Evolutionary conservation across 192 early-diverging fungal genomes (phyloP), one percentile per base, ranked within the genome.

Genomic region (Spinellus fusiger): DNA sequence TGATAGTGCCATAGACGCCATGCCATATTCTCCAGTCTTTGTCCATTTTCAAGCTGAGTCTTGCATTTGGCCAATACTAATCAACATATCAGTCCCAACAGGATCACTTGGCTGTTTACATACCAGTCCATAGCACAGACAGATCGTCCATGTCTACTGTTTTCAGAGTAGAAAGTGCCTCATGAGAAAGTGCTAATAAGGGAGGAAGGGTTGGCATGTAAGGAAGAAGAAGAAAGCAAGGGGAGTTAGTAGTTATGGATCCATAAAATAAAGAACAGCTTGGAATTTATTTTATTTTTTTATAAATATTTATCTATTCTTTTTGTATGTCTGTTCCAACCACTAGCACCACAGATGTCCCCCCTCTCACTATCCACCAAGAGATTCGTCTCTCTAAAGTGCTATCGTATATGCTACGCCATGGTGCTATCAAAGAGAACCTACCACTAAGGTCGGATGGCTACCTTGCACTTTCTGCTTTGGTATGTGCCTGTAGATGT

Each of bases 401-500:
- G 3, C 69, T 97, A 10, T 86, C 91, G 0, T 92, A 89, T 75
- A 38, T 95, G 5, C 81, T 97, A 26, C 85, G 93, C 26, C 95
- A 97, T 61, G 86, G 85, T 23, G 93, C 93, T 7, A 76, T 63
- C 23, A 83, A 91, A 54, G 88, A 92, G 27, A 87, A 88, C 3
- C 60, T 97, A 31, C 56, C 68, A 5, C 85, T 97, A 28, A 73
- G 84, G 9, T 50, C 73, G 2, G 90, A 94, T 68, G 95, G 95
- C 26, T 92, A 82, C 68, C 80, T 93, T 23, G 54, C 65, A 9
- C 18, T 97, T 20, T 56, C 49, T 16, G 89, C 90, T 22, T 73
- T 97, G 65, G 76, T 88, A 69, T 18, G 40, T n/a, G n/a, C n/a
- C n/a, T n/a, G n/a, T 16, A 60, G 56, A n/a, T 62, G 57, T 37